Base-by-base conservation (phyloP, 2,329 filamentous ascomycete species). In the Pseudogymnoascus sp. region DNA sequence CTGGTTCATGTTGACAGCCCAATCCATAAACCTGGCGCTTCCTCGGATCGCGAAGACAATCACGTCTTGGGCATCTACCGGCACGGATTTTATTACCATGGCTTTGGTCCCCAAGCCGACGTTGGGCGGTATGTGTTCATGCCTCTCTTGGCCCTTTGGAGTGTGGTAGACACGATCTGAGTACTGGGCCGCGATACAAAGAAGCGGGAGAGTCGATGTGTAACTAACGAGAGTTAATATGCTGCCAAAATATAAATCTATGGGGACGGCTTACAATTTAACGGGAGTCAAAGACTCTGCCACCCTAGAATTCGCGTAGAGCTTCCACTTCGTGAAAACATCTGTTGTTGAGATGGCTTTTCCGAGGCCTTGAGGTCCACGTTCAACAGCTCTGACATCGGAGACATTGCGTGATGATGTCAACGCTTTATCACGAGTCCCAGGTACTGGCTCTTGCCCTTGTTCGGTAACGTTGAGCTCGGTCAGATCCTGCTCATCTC, bases 11-110 rank as follows among this genome's bases (percentile, higher is more conserved):
- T 95, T 95, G 48, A 94, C 88, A 1, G 87, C 82, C 90, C 90
- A 95, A 73, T 95, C 90, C 75, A 88, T 84, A 66, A 94, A 88
- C 5, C 83, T 88, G 21, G 89, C 83, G 0, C 85, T 90, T 18
- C 90, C 90, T 18, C 90, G 83, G 63, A 95, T 89, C 12, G 90
- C 89, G 67, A 95, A 89, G 9, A 95, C 86, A 60, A 95, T 86
- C 15, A 86, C 85, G 69, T 89, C 83, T 75, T 86, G 84, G 67
- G 89, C 79, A 67, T 94, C 89, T 69, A 91, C 83, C 1, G 89
- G 83, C 0, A 92, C 79, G 0, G 86, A 90, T 69, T 92, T 92
- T 69, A 95, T 85, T 13, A 89, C 84, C 85, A 92, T 92, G 21
- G 90, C 87, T 70, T 92, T 92, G 0, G 89, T 88, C n/a, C 89